Conservation (phyloP, 768 basidiomycete species). For the Boletus rubescentipes region DNA sequence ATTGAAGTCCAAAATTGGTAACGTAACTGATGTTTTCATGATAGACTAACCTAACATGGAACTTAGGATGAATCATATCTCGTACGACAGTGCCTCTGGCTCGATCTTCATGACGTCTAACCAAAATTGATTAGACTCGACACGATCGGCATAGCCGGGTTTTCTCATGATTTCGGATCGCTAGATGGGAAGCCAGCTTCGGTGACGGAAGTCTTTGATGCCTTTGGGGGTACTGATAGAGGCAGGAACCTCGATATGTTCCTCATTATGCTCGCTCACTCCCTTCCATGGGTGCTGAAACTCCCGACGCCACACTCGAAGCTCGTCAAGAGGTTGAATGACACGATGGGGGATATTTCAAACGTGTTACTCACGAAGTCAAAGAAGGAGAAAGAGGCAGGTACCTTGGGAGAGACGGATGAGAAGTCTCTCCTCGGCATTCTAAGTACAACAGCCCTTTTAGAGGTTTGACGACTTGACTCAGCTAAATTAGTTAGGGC, state of each 20-base stretch:
- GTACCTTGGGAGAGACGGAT: constrained; percentile 26
- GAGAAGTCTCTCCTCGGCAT: constrained; percentile 41
- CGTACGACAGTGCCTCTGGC: constrained; percentile 28
- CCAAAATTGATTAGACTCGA: constrained; percentile 35
- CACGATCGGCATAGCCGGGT: constrained; percentile 44
- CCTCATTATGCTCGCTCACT: constrained; percentile 25
- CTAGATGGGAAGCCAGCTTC: constrained; percentile 35
- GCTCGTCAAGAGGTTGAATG: constrained; percentile 26
- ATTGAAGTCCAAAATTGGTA: constrained; percentile 53
- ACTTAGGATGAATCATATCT: constrained; percentile 32
- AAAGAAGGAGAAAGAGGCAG: constrained; percentile 33
- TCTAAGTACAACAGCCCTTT: constrained; percentile 26
- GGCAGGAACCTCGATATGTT: constrained; percentile 4
- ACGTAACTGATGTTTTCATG: not conserved
- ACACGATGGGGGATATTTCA: constrained; percentile 35
- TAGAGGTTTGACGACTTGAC: not conserved
- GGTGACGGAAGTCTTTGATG: constrained; percentile 28
- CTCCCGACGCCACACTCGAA: constrained; percentile 33
- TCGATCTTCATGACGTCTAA: not conserved
- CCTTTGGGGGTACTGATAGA: constrained; percentile 13
- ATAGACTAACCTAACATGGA: not conserved
- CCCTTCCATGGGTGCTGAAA: constrained; percentile 31
- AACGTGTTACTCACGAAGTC: constrained; percentile 32
- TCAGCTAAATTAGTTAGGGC: constrained; percentile 34
- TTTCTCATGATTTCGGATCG: constrained; percentile 45